phyloP scores from a whole-genome alignment of 2,329 filamentous ascomycete species.

The Magnaporthales sp. region DNA sequence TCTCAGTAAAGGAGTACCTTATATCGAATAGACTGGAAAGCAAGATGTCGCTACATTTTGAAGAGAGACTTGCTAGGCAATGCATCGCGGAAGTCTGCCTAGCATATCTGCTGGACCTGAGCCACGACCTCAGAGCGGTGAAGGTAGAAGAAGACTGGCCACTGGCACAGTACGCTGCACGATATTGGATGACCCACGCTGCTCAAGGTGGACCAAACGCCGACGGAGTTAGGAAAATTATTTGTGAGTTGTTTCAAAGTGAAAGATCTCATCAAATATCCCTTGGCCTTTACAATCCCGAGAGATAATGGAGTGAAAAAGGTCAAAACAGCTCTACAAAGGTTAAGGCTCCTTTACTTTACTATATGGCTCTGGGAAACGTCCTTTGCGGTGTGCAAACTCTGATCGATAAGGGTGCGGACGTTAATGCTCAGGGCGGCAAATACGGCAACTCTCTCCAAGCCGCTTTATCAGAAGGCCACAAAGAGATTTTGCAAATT shows the following conservation, averaged over 20 bases:
- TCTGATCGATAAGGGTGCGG: too few species aligned
- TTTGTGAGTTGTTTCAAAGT: not conserved
- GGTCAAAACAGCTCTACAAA: not conserved
- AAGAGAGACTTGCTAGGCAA: not conserved
- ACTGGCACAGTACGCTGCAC: not conserved
- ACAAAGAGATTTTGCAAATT: too few species aligned
- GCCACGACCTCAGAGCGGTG: not conserved
- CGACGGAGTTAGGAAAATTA: not conserved
- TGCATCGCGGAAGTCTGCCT: not conserved
- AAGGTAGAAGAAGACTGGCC: not conserved
- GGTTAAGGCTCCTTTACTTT: not conserved
- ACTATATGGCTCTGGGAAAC: not conserved
- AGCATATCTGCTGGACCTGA: not conserved
- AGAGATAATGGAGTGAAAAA: not conserved
- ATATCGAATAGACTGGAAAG: not conserved
- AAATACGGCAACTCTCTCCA: too few species aligned
- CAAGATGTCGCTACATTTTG: not conserved
- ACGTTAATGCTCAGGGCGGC: not conserved
- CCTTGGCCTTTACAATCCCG: not conserved
- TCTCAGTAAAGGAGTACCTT: not conserved
- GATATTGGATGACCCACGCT: not conserved
- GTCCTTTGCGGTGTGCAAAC: not conserved
- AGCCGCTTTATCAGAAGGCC: too few species aligned
- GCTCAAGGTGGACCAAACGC: not conserved
- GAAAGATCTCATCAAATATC: not conserved